Evolutionary conservation across 805 yeast genomes (phyloP).

Genomic region (Tetrapisispora pingtungensis): DNA sequence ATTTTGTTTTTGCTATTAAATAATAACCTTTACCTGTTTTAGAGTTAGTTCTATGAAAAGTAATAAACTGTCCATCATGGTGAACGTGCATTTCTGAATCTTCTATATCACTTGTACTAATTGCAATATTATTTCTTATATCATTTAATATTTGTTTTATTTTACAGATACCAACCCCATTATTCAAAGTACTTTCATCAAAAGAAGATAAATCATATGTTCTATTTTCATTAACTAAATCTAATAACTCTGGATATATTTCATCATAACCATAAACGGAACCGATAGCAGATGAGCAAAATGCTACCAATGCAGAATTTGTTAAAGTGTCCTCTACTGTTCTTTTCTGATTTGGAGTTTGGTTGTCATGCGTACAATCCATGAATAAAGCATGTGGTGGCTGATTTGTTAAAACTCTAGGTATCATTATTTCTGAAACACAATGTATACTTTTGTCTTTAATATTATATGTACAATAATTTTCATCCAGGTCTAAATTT

Average conservation of each 20-base stretch:
- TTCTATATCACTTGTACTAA: conserved; percentile 33
- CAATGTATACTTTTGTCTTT: conserved; percentile 17
- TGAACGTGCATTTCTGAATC: conserved; percentile 92
- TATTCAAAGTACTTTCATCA: not conserved
- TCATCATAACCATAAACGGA: conserved; percentile 93
- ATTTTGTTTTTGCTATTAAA: conserved; percentile 78
- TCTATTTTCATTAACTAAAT: conserved; percentile 70
- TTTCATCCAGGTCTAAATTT: conserved; percentile 31
- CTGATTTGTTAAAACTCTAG: conserved; percentile 51
- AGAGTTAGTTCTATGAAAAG: conserved; percentile 79
- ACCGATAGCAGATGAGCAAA: conserved; percentile 90
- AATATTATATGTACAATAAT: conserved; percentile 12
- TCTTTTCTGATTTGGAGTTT: conserved; percentile 78
- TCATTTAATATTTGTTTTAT: conserved; percentile 54
- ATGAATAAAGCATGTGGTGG: conserved; percentile 91
- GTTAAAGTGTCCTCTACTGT: conserved; percentile 92
- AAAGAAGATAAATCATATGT: conserved; percentile 32
- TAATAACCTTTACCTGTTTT: conserved; percentile 83
- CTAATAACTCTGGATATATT: conserved; percentile 69
- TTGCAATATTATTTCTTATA: conserved; percentile 49
- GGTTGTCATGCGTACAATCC: conserved; percentile 98
- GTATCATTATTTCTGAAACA: conserved; percentile 57
- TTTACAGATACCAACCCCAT: conserved; percentile 55
- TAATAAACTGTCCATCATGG: conserved; percentile 85
- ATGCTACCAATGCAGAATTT: conserved; percentile 86